Evolutionary conservation across 768 basidiomycete genomes (phyloP), one percentile per base, ranked within the genome.

Genomic region (Mycena filopes): DNA sequence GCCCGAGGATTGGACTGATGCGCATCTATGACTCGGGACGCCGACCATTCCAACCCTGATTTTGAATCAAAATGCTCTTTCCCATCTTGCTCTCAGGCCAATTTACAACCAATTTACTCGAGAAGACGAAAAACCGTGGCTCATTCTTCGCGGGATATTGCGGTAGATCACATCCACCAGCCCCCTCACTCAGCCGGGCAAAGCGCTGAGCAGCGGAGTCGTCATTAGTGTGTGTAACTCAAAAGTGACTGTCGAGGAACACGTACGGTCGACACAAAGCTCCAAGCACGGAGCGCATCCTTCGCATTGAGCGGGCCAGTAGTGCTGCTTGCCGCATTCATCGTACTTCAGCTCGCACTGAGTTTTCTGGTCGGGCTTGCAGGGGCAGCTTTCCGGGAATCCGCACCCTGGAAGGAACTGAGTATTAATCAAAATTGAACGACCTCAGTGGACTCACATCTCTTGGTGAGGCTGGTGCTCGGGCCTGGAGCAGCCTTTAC

Each of bases 201-300:
- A 25, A 7, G 45, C 21, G 25, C 45, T 46, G 25, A 23, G 7
- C 11, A 12, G 15, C 2, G 36, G 25, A 21, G 45, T 46, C 10
- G 12, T 12, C 23, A 45, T 45, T 12, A 45, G 21, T 21, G 7
- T 25, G 45, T 12, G 21, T n/a, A n/a, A n/a, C n/a, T 25, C n/a
- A 13, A 13, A 13, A 2, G n/a, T 25, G 10, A 5, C 12, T 50
- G 10, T 4, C 36, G n/a, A 2, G 21, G 25, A 40, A 11, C 16
- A 50, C 58, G 26, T n/a, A 60, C 58, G 41, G 28, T 60, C 58
- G 6, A 50, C 28, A 20, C 58, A 60, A 21, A 50, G 47, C 58
- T 50, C 48, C 38, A 51, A n/a, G 25, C 58, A 60, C 25, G 38
- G 58, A 2, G 18, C 36, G n/a, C 58, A 59, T 28, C 48, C 38